These are phyloP conservation scores for Choricystis sp. DNA, from an alignment of 139 green algal genomes.

Conservation along the genomic window DNA sequence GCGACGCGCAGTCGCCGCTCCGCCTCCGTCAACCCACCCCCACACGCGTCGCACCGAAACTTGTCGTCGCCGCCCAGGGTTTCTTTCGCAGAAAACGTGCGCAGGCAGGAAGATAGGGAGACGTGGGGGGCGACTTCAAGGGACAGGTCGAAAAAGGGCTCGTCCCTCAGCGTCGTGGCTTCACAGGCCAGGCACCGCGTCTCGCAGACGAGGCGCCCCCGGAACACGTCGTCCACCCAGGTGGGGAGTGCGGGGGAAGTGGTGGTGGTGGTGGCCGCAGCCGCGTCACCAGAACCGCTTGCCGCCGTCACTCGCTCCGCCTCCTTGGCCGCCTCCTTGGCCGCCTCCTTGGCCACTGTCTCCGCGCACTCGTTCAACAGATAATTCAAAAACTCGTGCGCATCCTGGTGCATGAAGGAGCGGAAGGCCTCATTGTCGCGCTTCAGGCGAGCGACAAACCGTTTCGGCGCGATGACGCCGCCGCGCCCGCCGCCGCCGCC, in stretches of 20 bases:
- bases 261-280: not conserved
- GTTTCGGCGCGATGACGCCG: conserved; percentile 55
- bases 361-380: conserved; percentile 86
- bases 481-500: too few relatives aligned
- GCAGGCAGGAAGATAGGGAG: conserved; percentile 65
- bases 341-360: conserved; percentile 60
- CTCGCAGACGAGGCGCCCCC: conserved; percentile 81
- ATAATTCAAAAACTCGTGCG: conserved; percentile 96
- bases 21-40: conserved; percentile 55
- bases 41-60: conserved; percentile 92
- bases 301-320: not conserved
- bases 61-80: conserved; percentile 76
- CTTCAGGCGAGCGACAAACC: conserved; percentile 81
- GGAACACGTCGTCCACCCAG: conserved; percentile 90
- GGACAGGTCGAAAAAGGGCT: conserved; percentile 88
- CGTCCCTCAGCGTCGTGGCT: conserved; percentile 47
- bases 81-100: conserved; percentile 79
- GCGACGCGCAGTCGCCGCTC: conserved; percentile 71
- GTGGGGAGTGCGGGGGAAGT: conserved; percentile 29
- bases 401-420: conserved; percentile 95
- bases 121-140: conserved; percentile 91
- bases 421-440: conserved; percentile 90
- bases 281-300: not conserved
- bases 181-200: conserved; percentile 86
- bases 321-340: not conserved